These are phyloP conservation scores for Leccinum broughii DNA, from an alignment of 768 basidiomycete species.

Conservation along the genomic window DNA sequence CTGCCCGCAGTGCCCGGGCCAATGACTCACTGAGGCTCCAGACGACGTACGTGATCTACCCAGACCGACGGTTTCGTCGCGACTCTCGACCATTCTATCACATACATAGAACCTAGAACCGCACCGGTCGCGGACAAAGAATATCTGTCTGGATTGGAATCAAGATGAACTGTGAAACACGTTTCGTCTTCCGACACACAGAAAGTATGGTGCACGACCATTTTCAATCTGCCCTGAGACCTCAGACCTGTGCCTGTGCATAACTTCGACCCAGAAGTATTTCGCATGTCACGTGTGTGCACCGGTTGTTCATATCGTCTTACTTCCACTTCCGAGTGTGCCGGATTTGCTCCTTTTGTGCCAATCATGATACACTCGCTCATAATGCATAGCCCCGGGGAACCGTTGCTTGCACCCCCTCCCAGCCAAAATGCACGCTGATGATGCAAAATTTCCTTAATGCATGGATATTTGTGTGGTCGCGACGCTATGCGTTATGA, in stretches of 20 bases:
- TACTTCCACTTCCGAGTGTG: neutral
- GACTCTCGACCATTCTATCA: neutral
- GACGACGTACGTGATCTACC: neutral
- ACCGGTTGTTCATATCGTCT: neutral
- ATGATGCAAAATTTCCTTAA: neutral
- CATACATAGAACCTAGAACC: neutral
- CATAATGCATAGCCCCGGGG: too few species aligned
- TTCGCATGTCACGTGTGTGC: neutral
- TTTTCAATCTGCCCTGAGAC: neutral
- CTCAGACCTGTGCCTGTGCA: too few species aligned
- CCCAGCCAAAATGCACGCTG: neutral
- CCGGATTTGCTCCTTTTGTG: neutral
- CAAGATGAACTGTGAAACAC: neutral
- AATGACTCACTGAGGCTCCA: neutral
- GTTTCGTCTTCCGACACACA: neutral
- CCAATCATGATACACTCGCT: neutral
- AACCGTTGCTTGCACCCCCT: neutral
- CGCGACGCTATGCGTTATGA: neutral
- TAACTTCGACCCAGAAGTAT: too few species aligned
- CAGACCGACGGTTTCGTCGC: neutral
- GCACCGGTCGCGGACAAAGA: neutral
- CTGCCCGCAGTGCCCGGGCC: too few species aligned
- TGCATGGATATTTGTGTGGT: neutral
- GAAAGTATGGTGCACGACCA: neutral
- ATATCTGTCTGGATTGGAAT: neutral